phyloP scores from a whole-genome alignment of 345 rosid genomes.

The Eucalyptus decipiens region DNA sequence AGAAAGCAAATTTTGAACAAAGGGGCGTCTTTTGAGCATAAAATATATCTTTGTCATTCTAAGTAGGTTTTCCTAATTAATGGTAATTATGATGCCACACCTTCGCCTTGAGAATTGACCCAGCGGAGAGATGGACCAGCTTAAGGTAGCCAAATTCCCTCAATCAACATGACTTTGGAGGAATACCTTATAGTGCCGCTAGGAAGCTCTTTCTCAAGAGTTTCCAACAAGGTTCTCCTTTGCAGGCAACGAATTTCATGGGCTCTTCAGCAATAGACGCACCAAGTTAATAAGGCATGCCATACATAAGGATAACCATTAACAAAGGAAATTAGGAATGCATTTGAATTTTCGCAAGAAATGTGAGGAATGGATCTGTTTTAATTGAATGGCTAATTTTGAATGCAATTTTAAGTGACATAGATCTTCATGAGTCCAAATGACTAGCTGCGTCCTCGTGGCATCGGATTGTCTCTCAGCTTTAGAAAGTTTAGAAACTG shows the following conservation, averaged over 20 bases:
- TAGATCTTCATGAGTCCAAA: not conserved
- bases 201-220: conserved; percentile 45
- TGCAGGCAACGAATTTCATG: conserved; percentile 37
- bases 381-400: not conserved
- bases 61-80: no score
- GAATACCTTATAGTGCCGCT: conserved; percentile 45
- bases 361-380: not conserved
- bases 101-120: no score
- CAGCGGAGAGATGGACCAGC: no score
- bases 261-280: conserved; percentile 11
- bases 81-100: no score
- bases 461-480: not conserved
- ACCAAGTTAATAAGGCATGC: not conserved
- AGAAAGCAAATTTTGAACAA: no score
- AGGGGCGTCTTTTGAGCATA: no score
- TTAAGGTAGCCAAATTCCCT: not conserved
- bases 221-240: conserved; percentile 43
- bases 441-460: not conserved
- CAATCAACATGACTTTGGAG: conserved; percentile 46
- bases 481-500: not conserved
- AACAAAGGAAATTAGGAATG: not conserved
- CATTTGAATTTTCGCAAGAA: not conserved
- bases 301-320: not conserved
- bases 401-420: not conserved
- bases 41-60: no score